Percentiles rank a stretch among this genome's conserved stretches.
These are phyloP conservation scores for Suillus lakei DNA, from an alignment of 768 basidiomycete genomes.

Conservation along the genomic window DNA sequence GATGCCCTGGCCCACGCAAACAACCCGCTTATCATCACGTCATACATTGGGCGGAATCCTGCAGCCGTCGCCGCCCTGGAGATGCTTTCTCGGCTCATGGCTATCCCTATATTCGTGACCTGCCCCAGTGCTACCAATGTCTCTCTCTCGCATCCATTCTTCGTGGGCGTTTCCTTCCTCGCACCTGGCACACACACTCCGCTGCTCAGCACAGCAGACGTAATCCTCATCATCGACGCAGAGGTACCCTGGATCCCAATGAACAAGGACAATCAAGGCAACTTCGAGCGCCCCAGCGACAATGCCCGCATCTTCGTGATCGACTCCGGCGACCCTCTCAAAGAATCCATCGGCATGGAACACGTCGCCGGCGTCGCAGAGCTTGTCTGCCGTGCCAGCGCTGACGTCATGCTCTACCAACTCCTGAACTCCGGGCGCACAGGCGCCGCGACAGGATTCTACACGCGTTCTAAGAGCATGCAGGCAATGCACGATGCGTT, in stretches of 20 bases:
- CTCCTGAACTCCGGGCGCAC: constrained; percentile 39
- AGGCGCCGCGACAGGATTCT: constrained; percentile 14
- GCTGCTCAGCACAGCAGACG: constrained; percentile 59
- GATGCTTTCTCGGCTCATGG: constrained; percentile 53
- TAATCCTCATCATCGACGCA: constrained; percentile 66
- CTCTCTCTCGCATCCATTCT: constrained; percentile 60
- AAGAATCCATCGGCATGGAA: constrained; percentile 50
- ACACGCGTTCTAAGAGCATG: constrained; percentile 20
- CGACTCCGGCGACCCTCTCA: constrained; percentile 67
- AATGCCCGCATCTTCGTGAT: constrained; percentile 60
- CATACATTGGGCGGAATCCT: constrained; percentile 61
- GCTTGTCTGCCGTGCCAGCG: constrained; percentile 61
- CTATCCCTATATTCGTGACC: constrained; percentile 57
- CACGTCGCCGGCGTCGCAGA: constrained; percentile 55
- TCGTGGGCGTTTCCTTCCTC: constrained; percentile 57
- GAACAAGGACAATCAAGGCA: constrained; percentile 41
- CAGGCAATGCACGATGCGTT: constrained; percentile 31
- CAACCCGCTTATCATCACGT: constrained; percentile 68
- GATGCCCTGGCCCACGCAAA: constrained; percentile 53
- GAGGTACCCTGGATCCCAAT: constrained; percentile 69
- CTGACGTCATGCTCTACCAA: constrained; percentile 54
- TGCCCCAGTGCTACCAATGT: constrained; percentile 57
- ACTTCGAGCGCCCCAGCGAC: constrained; percentile 38
- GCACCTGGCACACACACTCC: constrained; percentile 47
- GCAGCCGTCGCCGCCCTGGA: constrained; percentile 50